phyloP scores from a whole-genome alignment of 495 filamentous ascomycete genomes.

The Letharia columbiana region DNA sequence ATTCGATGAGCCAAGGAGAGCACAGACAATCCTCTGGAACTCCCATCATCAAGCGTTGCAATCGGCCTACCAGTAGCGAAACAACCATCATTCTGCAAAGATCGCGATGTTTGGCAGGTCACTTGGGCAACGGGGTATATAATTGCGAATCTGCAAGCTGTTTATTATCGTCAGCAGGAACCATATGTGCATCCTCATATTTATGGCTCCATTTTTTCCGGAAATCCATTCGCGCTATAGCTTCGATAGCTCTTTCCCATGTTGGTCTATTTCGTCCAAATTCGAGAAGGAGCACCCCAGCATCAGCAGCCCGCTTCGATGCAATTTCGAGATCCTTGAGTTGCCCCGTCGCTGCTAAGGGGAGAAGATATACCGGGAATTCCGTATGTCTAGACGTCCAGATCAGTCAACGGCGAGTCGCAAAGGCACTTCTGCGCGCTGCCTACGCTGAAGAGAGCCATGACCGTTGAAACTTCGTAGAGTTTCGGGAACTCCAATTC shows the following conservation, averaged over 20 bases:
- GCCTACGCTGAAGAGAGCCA: conserved; percentile 26
- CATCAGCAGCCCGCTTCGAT: conserved; percentile 34
- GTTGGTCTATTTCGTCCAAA: conserved; percentile 22
- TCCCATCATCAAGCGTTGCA: conserved; percentile 54
- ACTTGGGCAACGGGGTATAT: conserved; percentile 44
- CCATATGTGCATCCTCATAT: conserved; percentile 50
- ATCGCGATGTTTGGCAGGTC: conserved; percentile 45
- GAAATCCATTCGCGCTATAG: conserved; percentile 56
- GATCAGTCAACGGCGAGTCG: background rate
- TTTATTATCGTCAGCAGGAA: conserved; percentile 45
- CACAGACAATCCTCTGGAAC: conserved; percentile 23
- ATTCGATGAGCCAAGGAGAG: background rate
- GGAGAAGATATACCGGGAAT: conserved; percentile 32
- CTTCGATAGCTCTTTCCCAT: conserved; percentile 35
- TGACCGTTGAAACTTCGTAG: conserved; percentile 19
- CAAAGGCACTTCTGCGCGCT: background rate
- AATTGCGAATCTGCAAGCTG: conserved; percentile 44
- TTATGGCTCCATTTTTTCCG: conserved; percentile 45
- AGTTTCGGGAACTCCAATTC: conserved; percentile 29
- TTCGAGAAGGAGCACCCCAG: conserved; percentile 30
- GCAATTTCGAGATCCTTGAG: conserved; percentile 23
- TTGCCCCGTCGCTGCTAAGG: conserved; percentile 31
- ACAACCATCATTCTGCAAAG: conserved; percentile 45
- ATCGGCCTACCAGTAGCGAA: conserved; percentile 50
- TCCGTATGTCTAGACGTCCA: conserved; percentile 29